Base-by-base conservation (phyloP, 2,329 filamentous ascomycete species). In the Pseudogymnoascus sp. region DNA sequence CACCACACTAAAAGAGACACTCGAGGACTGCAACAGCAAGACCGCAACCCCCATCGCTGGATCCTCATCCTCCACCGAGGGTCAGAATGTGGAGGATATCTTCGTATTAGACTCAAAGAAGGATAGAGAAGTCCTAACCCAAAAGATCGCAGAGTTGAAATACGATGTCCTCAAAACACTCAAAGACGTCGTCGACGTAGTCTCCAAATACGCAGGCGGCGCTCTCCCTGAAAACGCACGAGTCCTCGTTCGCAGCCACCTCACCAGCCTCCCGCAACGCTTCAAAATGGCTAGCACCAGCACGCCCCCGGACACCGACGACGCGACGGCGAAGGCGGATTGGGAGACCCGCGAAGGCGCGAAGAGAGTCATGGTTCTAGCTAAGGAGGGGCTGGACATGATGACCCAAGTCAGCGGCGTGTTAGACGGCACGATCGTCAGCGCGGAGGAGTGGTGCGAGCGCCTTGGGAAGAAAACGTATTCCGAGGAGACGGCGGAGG, bases 321-420 rank as follows among this genome's bases (percentile, higher is more conserved):
- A 70, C 23, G 68, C 70, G 25, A 65, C 65, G 67, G 73, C 70
- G 56, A 77, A 78, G 59, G 74, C 73, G 25, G 78, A 80, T 62
- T 73, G 74, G 62, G 76, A 78, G 53, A 75, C 78, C 11, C 75
- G 77, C 1, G 82, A 86, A 25, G 80, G 81, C 61, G 92, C 91
- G 0, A 88, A 92, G 68, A 83, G 89, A 42, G 92, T 95, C 63
- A 78, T 97, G 11, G 85, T 94, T 1, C 84, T 97, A 61, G 93
- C 93, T 5, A 89, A 89, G 70, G 93, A 97, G 73, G 91, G 92
- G 0, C 79, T 97, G 12, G 92, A 97, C 69, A 96, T 97, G 88
- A 92, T 97, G 82, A 84, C 86, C 0, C 92, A 97, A 73, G 91
- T 99, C 60, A 94, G 87, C 42, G 86, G 87, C 4, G 90, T 97